Evolutionary conservation across 2,329 filamentous ascomycete genomes (phyloP).

Genomic region (Whalleya microplaca): DNA sequence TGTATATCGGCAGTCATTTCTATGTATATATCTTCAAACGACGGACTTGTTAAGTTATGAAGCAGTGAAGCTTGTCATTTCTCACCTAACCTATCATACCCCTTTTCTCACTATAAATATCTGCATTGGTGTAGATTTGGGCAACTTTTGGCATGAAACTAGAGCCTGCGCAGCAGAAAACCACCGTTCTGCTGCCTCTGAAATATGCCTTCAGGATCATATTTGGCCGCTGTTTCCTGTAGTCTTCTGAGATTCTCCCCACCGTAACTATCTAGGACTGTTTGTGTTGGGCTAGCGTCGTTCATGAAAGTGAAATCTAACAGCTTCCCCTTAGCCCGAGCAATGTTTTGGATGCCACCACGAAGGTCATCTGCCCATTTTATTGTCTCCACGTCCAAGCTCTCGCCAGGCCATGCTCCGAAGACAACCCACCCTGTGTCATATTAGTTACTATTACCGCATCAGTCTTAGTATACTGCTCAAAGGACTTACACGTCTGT

Average conservation of each 20-base stretch:
- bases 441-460: background rate
- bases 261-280: background rate
- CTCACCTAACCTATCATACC: too few relatives aligned
- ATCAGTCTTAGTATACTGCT: background rate
- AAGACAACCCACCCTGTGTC: constrained; percentile 3
- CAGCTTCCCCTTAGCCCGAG: background rate
- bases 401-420: constrained; percentile 3
- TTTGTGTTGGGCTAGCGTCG: background rate
- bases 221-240: background rate
- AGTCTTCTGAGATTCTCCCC: background rate
- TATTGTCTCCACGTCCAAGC: background rate
- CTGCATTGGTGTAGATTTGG: too few relatives aligned
- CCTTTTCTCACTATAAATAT: too few relatives aligned
- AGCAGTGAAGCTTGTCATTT: too few relatives aligned
- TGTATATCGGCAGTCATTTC: too few relatives aligned
- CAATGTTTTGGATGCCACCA: background rate
- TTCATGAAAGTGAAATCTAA: constrained; percentile 6
- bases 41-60: too few relatives aligned
- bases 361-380: background rate
- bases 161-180: constrained; percentile 1
- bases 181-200: background rate
- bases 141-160: background rate
- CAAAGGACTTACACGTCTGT: constrained; percentile 16
- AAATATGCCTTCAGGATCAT: too few relatives aligned
- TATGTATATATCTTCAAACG: too few relatives aligned